These are phyloP conservation scores for Cucurbita pepo DNA, from an alignment of 306 rosid species.

Conservation along the genomic window DNA sequence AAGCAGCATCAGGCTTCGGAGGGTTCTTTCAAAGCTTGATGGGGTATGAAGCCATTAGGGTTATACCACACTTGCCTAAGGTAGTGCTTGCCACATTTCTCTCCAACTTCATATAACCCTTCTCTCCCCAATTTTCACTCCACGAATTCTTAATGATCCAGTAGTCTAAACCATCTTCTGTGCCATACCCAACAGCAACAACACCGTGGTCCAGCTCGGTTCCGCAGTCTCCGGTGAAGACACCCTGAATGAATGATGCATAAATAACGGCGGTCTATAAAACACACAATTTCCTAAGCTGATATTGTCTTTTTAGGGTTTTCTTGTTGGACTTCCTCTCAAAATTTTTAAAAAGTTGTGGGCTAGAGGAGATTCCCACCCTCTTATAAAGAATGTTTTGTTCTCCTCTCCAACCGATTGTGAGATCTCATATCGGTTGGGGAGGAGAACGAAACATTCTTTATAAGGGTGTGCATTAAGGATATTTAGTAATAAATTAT, in stretches of 20 bases:
- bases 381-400: too few species aligned
- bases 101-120: constrained; percentile 62
- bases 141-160: constrained; percentile 94
- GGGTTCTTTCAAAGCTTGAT: constrained; percentile 51
- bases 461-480: too few species aligned
- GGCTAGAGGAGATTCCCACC: too few species aligned
- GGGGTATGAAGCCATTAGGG: constrained; percentile 71
- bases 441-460: too few species aligned
- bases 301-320: too few species aligned
- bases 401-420: too few species aligned
- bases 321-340: too few species aligned
- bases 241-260: constrained; percentile 32
- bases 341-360: too few species aligned
- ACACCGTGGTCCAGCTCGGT: constrained; percentile 77
- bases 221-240: constrained; percentile 73
- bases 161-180: constrained; percentile 44
- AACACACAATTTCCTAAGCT: too few species aligned
- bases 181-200: constrained; percentile 61
- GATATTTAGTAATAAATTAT: too few species aligned
- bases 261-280: neutral
- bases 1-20: too few species aligned
- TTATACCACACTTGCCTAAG: constrained; percentile 85
- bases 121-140: constrained; percentile 76
- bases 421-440: too few species aligned
- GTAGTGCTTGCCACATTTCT: constrained; percentile 23